Base-by-base conservation (phyloP, 371 early-diverging fungal species). In the Dinochytrium kinnereticum region DNA sequence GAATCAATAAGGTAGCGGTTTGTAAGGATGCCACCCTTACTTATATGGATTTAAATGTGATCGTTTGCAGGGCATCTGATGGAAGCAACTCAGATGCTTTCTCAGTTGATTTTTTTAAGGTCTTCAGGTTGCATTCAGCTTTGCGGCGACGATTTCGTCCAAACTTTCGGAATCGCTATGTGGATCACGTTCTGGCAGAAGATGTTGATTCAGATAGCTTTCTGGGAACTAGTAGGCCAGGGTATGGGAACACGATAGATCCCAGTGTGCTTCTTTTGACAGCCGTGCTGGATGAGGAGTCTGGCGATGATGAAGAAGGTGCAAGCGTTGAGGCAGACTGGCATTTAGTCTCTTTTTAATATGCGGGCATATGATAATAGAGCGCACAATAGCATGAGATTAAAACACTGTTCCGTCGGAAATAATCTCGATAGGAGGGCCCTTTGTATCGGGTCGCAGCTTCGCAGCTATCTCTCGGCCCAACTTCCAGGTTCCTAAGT, bases 391-490 rank as follows among this genome's bases (percentile, higher is more conserved):
- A 13, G 55, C 26, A 15, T 53, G 24, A 24, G 55, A 7, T 26
- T 84, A 92, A 73, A 93, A 93, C 51, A 93, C 82, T 0, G 93
- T 93, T 13, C 93, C 93, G 61, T 93, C 93, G 37, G 90, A 90
- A 19, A 89, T 77, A 70, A 95, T 94, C 51, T 90, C 86, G 72
- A 96, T 95, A 13, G 97, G 97, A 59, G 97, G 96, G 0, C 94
- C 94, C 72, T 88, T 90, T 40, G 93, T 89, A 0, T 86, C 84
- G 13, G 92, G 91, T 31, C 97, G 85, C 74, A 88, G 74, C 44
- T 87, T 84, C 2, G 91, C 90, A 44, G 96, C 96, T 30, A 94
- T 86, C 80, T 95, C 96, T 28, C 97, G 86, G 0, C 97, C 97
- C 44, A 94, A 92, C 88, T 93, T 85, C 79, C 76, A 84, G 34